These are phyloP conservation scores for Penicillium coffeae DNA, from an alignment of 495 filamentous ascomycete genomes.

Conservation along the genomic window DNA sequence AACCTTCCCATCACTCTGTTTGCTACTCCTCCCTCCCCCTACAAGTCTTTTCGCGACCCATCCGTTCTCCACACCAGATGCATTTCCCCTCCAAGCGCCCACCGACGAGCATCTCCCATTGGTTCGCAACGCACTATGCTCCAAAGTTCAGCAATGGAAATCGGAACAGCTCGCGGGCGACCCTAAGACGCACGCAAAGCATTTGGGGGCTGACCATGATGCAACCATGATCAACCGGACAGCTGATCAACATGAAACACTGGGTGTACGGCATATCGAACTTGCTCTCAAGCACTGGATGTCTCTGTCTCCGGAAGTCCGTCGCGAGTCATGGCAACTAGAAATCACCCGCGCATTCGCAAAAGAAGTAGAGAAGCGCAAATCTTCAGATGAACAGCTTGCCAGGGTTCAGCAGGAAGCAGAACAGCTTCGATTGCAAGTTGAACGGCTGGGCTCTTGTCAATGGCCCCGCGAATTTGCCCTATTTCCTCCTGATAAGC, in stretches of 20 bases:
- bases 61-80: conserved; percentile 63
- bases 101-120: conserved; percentile 66
- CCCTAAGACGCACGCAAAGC: conserved; percentile 22
- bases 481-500: conserved; percentile 57
- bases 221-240: conserved; percentile 42
- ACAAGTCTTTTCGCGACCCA: conserved; percentile 69
- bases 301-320: conserved; percentile 49
- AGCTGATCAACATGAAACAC: conserved; percentile 55
- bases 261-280: conserved; percentile 61
- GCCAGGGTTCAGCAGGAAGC: conserved; percentile 65
- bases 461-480: conserved; percentile 71
- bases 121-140: conserved; percentile 59
- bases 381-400: conserved; percentile 57
- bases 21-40: conserved; percentile 75
- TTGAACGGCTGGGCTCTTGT: conserved; percentile 62
- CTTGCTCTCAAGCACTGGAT: conserved; percentile 70
- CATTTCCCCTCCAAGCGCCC: conserved; percentile 73
- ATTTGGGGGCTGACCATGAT: conserved; percentile 26
- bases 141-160: conserved; percentile 62
- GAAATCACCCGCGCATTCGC: conserved; percentile 71
- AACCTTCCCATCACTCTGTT: conserved; percentile 75
- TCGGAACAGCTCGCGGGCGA: conserved; percentile 34
- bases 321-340: conserved; percentile 68
- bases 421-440: conserved; percentile 63
- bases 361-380: conserved; percentile 62